Percentiles rank a stretch among this genome's conserved stretches.
Conservation (phyloP, 345 rosid genomes). For the Camelina sativa region DNA sequence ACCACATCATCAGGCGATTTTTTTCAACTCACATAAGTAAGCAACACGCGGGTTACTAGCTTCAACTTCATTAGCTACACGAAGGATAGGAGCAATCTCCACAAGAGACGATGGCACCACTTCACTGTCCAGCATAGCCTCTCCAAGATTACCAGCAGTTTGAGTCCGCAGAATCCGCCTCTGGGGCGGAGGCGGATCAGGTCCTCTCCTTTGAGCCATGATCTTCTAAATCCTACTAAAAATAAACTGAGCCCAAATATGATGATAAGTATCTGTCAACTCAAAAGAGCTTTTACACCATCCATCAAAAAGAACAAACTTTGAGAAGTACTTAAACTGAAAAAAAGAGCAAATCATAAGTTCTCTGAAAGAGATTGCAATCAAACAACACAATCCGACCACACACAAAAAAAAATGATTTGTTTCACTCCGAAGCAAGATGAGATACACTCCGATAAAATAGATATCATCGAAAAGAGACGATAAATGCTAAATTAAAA, state of each 20-base stretch:
- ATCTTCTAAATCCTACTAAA: conserved; percentile 34
- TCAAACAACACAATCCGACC: conserved; percentile 1
- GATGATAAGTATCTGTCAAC: conserved; percentile 11
- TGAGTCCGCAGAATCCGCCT: conserved; percentile 64
- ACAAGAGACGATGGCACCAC: conserved; percentile 63
- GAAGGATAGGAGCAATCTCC: conserved; percentile 68
- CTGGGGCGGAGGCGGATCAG: conserved; percentile 51
- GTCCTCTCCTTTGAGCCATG: conserved; percentile 52
- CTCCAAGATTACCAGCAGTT: conserved; percentile 62
- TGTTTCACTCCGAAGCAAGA: conserved; percentile 37
- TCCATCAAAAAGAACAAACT: conserved; percentile 14
- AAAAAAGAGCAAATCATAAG: conserved; percentile 11
- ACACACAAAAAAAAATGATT: neutral
- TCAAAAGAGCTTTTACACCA: conserved; percentile 2
- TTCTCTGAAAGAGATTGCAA: conserved; percentile 3
- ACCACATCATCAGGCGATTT: neutral
- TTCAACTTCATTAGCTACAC: conserved; percentile 71
- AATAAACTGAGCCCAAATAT: conserved; percentile 14
- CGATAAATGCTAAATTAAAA: conserved; percentile 20
- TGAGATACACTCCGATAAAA: conserved; percentile 21
- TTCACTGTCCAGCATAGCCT: conserved; percentile 66
- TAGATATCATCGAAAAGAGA: conserved; percentile 23
- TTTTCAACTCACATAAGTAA: conserved; percentile 57
- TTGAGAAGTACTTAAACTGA: neutral
- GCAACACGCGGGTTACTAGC: conserved; percentile 60